A percentile compares a stretch with the other conserved stretches of the same genome.
phyloP scores from a whole-genome alignment of 225 moss, liverwort and hornwort species.

The Pseudisothecium myosuroides region DNA sequence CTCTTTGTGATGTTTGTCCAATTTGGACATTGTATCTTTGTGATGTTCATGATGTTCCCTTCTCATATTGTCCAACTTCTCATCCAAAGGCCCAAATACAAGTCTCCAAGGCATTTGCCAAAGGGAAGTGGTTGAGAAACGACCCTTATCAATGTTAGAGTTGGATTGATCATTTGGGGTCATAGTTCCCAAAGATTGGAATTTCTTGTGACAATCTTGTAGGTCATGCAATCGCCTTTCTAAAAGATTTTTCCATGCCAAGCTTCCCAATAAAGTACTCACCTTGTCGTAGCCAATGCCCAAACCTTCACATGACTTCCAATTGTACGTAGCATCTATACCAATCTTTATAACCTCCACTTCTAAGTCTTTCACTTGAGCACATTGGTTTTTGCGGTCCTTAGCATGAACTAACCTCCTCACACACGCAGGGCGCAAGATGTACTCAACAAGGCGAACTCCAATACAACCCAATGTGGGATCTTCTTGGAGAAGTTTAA shows the following conservation, averaged over 20 bases:
- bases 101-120: neutral
- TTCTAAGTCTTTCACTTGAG: neutral
- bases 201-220: neutral
- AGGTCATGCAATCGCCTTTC: neutral
- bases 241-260: neutral
- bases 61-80: neutral
- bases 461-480: neutral
- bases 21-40: neutral
- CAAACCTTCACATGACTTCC: neutral
- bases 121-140: accelerated
- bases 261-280: neutral
- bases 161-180: neutral
- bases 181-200: neutral
- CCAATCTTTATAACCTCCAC: neutral
- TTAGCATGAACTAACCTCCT: accelerated
- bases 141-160: neutral
- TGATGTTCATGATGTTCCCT: neutral
- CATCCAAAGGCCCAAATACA: neutral
- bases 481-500: neutral
- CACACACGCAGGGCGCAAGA: neutral
- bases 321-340: neutral
- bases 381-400: neutral
- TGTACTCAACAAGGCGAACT: neutral
- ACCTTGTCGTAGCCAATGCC: neutral
- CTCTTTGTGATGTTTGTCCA: neutral